Evolutionary conservation across 805 yeast species (phyloP).

Genomic region (Debaryomyces castellii): DNA sequence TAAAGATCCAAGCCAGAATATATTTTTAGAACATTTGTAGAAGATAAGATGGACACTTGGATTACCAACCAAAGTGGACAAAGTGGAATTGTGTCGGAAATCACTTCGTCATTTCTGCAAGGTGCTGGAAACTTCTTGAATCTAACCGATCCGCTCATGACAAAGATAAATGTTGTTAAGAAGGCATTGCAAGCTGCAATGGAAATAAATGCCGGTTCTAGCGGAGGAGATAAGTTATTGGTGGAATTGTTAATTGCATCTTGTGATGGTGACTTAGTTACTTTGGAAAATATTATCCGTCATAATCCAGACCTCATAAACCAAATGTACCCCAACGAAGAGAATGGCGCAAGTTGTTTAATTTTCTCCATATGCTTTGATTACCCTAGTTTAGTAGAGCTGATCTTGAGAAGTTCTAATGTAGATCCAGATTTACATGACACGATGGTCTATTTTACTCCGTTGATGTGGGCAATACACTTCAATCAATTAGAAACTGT

Average conservation of each 20-base stretch:
- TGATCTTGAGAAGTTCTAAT: slow-evolving; percentile 37
- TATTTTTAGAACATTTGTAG: neutral
- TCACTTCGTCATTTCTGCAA: neutral
- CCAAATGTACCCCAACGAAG: slow-evolving; percentile 22
- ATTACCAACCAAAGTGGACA: neutral
- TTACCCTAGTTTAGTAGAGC: slow-evolving; percentile 47
- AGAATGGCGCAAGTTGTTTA: slow-evolving; percentile 31
- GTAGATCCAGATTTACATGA: slow-evolving; percentile 55
- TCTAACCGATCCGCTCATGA: slow-evolving; percentile 27
- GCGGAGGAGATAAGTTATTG: slow-evolving; percentile 11
- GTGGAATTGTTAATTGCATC: slow-evolving; percentile 30
- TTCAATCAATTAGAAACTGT: slow-evolving; percentile 56
- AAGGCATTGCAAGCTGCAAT: slow-evolving; percentile 20
- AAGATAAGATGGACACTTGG: neutral
- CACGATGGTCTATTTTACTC: slow-evolving; percentile 53
- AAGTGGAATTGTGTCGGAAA: neutral
- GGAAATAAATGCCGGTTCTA: slow-evolving; percentile 8
- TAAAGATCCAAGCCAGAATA: neutral
- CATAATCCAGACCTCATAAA: slow-evolving; percentile 20
- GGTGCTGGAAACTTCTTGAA: slow-evolving; percentile 9
- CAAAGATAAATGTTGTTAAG: slow-evolving; percentile 26
- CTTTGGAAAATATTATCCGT: slow-evolving; percentile 27
- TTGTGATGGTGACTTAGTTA: slow-evolving; percentile 37
- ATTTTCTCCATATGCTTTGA: slow-evolving; percentile 58
- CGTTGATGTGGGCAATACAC: slow-evolving; percentile 86